Evolutionary conservation across 495 filamentous ascomycete genomes (phyloP), one percentile per base, ranked within the genome.

Genomic region (Penicillium macrosclerotiorum): DNA sequence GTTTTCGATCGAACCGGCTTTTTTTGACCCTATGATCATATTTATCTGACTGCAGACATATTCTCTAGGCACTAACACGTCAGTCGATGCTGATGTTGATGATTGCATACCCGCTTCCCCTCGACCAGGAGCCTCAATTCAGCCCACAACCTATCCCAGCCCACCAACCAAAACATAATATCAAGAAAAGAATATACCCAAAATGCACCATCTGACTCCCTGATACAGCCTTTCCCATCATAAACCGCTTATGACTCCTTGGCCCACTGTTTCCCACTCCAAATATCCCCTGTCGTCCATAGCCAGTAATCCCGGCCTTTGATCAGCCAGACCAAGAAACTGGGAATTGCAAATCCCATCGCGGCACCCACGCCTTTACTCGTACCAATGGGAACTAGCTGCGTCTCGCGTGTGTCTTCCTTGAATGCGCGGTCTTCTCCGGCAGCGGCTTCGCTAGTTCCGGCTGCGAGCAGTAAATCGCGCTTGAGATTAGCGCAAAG

Each of bases 241-340:
- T 14, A 31, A 12, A 12, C 11, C 9, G 8, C n/a, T 47, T 26
- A 64, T 3, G 26, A 38, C 48, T 56, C 74, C 59, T 80, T 80
- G 16, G 60, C 61, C 71, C 74, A 80, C 44, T 75, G 70, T 42
- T 72, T 72, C 24, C 79, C 78, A 62, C 54, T 77, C 72, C 76
- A 75, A 14, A 73, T 37, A n/a, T 44, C 41, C 7, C 52, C 59
- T 23, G 72, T 74, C 27, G 74, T 76, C 61, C 74, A 72, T 19
- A 77, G 31, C 69, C 78, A 77, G 48, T 84, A 85, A 57, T 84
- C 78, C 46, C 78, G 61, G 20, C 81, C 82, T 59, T 85, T 85
- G 44, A 83, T 67, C 59, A 75, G 48, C 72, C 76, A 80, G 5
- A 85, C 75, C 34, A 78, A 42, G 20, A 73, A 73, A 25, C 79